Base-by-base conservation (phyloP, 2,329 filamentous ascomycete species). In the Geoglossum cookeanum region DNA sequence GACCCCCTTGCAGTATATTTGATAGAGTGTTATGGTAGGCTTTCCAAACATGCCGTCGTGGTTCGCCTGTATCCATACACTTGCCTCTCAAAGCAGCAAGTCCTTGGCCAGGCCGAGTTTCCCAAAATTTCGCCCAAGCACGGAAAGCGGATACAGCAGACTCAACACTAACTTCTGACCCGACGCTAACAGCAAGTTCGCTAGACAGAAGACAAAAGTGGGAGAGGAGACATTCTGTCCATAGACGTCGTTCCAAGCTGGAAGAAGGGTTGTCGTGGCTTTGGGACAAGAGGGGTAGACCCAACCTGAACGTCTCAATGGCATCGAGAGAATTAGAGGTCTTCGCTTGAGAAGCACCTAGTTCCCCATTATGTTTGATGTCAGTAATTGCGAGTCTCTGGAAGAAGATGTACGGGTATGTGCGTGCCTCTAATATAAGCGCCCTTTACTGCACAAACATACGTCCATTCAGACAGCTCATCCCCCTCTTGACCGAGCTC, bases 21-120 rank as follows among this genome's bases (percentile, higher is more conserved):
- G 89, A 94, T 17, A 96, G 72, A 0, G 85, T 80, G 49, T 80
- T 72, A 66, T 95, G 95, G 68, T 96, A 96, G 60, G 87, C 80
- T 63, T 79, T 82, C 90, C 90, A 96, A 49, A 94, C 81, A 45
- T 80, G 72, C 60, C 85, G 76, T 61, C 84, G 74, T 33, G 79
- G 76, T 17, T 83, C 75, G 8, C 78, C 73, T 22, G 79, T 78
- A 60, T 75, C 74, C 63, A 79, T 77, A n/a, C 78, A 78, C 58
- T 74, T 73, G 4, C 80, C 79, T 39, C 78, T 79, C 0, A 72
- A 68, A 3, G 75, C 69, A 1, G 73, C 70, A 2, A 72, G 67
- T 11, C 64, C 65, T 0, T 70, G 66, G 67, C 73, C 72, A 32
- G 70, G 63, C 57, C 64, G 58, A 55, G 62, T 67, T 57, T 79